phyloP scores from a whole-genome alignment of 2,329 filamentous ascomycete species.

The Dothideomycetes sp. region DNA sequence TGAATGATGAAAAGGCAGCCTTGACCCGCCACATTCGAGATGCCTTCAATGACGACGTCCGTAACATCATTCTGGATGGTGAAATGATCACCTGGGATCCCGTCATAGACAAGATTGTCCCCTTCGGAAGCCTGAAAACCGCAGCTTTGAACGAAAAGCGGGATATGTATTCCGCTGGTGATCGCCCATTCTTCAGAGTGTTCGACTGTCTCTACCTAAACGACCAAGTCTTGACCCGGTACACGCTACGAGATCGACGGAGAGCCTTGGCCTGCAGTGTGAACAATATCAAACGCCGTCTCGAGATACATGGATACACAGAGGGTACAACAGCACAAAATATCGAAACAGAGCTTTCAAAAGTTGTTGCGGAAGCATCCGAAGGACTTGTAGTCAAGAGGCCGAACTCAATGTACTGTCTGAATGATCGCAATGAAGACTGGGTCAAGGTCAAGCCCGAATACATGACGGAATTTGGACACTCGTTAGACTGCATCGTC shows the following conservation, averaged over 20 bases:
- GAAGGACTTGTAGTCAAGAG: constrained; percentile 94
- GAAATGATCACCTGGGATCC: constrained; percentile 99
- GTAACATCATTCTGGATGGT: constrained; percentile 84
- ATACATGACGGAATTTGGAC: constrained; percentile 94
- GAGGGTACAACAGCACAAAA: constrained; percentile 56
- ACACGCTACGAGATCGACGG: constrained; percentile 71
- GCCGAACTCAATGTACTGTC: constrained; percentile 70
- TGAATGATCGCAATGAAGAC: constrained; percentile 86
- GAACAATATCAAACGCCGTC: constrained; percentile 56
- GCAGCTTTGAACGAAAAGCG: constrained; percentile 71
- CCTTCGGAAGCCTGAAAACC: constrained; percentile 88
- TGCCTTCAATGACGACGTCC: constrained; percentile 67
- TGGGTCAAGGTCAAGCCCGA: constrained; percentile 99
- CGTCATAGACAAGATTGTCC: constrained; percentile 68
- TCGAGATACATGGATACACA: constrained; percentile 71
- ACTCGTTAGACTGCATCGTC: constrained; percentile 79
- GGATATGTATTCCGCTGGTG: constrained; percentile 55
- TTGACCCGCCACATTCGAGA: constrained; percentile 68
- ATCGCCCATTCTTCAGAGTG: constrained; percentile 68
- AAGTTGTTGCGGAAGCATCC: constrained; percentile 74
- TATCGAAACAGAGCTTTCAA: constrained; percentile 69
- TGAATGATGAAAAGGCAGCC: constrained; percentile 61
- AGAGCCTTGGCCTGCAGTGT: constrained; percentile 64
- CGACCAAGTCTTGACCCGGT: constrained; percentile 64
- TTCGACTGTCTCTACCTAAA: constrained; percentile 93